Evolutionary conservation across 2,329 filamentous ascomycete species (phyloP).

Genomic region (Cephalotrichum gorgonifer): DNA sequence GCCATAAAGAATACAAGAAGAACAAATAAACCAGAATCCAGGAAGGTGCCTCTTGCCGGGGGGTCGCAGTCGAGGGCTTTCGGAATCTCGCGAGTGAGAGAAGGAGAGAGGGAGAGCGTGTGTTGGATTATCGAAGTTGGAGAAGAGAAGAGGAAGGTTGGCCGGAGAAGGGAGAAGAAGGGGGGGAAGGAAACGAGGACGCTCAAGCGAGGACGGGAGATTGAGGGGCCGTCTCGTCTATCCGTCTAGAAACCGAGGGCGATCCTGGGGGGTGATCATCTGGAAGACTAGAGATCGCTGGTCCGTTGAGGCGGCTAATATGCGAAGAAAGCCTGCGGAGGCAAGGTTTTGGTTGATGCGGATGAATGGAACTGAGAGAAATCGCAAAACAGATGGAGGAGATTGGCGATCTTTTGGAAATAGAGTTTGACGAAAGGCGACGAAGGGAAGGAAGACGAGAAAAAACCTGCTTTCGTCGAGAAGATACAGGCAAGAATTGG

Average conservation of each 20-base stretch:
- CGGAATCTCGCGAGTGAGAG: neutral
- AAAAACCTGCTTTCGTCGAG: no score
- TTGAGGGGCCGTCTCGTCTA: neutral
- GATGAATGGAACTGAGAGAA: conserved; percentile 3
- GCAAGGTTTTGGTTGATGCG: conserved; percentile 3
- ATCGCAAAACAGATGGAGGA: no score
- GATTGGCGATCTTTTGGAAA: conserved; percentile 1
- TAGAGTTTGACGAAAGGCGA: conserved; percentile 1
- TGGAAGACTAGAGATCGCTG: neutral
- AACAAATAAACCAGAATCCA: neutral
- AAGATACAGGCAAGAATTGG: no score
- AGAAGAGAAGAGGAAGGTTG: neutral
- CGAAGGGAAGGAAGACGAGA: neutral
- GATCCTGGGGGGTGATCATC: conserved; percentile 2
- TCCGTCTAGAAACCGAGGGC: conserved; percentile 3
- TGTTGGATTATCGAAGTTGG: neutral
- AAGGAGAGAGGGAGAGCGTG: no score
- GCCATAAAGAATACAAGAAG: neutral
- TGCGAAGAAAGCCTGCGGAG: neutral
- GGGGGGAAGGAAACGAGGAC: conserved; percentile 1
- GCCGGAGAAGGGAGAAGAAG: conserved; percentile 1
- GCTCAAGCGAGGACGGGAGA: neutral
- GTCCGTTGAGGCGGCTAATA: conserved; percentile 4
- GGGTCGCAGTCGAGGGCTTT: conserved; percentile 2
- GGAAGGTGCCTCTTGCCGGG: conserved; percentile 2